Conservation (phyloP, 352 stramenopile genomes). For the Phytophthora sp. region DNA sequence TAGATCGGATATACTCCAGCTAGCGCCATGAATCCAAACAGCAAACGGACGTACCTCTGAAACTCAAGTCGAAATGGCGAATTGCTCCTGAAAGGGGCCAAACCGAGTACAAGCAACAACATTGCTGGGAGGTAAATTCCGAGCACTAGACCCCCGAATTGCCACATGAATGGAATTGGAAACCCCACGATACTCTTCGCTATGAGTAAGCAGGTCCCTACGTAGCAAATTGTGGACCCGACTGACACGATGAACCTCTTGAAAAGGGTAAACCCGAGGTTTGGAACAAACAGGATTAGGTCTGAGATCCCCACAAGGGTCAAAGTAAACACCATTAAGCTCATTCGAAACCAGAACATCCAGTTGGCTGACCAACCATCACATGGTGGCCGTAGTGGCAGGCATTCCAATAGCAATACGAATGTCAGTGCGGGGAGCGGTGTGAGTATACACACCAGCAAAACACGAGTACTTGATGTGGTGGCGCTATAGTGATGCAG, state of each 20-base stretch:
- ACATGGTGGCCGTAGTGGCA: slow-evolving; percentile 21
- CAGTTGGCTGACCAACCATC: slow-evolving; percentile 33
- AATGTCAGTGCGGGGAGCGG: slow-evolving; percentile 11
- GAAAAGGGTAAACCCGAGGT: neutral
- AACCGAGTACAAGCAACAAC: slow-evolving; percentile 13
- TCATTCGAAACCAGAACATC: slow-evolving; percentile 31
- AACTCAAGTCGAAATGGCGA: slow-evolving; percentile 6
- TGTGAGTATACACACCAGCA: slow-evolving; percentile 14
- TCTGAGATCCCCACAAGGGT: slow-evolving; percentile 6
- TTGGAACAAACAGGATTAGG: slow-evolving; percentile 14
- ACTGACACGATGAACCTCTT: slow-evolving; percentile 19
- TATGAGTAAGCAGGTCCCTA: neutral
- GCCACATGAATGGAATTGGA: slow-evolving; percentile 26
- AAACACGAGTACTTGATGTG: slow-evolving; percentile 14
- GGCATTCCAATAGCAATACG: slow-evolving; percentile 29
- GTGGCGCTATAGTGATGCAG: slow-evolving; percentile 14
- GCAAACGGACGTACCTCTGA: neutral
- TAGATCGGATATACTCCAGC: slow-evolving; percentile 23
- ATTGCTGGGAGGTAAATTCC: slow-evolving; percentile 12
- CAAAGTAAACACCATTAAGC: slow-evolving; percentile 24
- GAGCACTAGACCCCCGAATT: slow-evolving; percentile 11
- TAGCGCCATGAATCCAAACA: slow-evolving; percentile 8
- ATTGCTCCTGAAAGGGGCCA: slow-evolving; percentile 1
- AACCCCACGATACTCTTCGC: slow-evolving; percentile 11
- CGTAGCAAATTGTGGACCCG: slow-evolving; percentile 3